Base-by-base conservation (phyloP, 2,329 filamentous ascomycete species). In the Lithohypha guttulata region DNA sequence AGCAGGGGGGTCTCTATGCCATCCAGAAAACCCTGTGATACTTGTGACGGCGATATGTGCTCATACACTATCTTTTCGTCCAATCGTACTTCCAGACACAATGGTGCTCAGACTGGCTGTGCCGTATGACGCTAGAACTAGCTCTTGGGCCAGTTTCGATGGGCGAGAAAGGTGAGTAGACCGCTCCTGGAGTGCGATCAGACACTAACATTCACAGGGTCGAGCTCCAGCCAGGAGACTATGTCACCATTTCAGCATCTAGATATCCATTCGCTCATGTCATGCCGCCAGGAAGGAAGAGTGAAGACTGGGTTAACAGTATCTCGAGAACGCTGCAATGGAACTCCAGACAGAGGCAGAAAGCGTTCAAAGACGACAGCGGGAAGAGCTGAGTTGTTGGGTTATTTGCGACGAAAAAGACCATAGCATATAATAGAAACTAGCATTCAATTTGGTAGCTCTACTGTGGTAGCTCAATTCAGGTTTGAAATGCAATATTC, bases 71-170 rank as follows among this genome's bases (percentile, higher is more conserved):
- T 93, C 84, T 2, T 96, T 96, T 70, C 74, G 91, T 8, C 89
- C 89, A n/a, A 91, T 96, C 53, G 91, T 96, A 53, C 70, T 96
- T 2, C 91, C 91, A 0, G 91, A 98, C 61, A 95, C 89, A 0
- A 93, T 96, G 46, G 89, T 96, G 1, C 68, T 98, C 43, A 77
- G 91, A 25, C 73, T 94, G 13, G 91, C 89, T 8, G 87, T 96
- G n/a, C 91, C 91, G 0, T 96, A 94, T 58, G 81, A 93, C 59
- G 84, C 87, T 6, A 71, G 91, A 34, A 86, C 85, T 3, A 81
- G 77, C 51, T 87, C 82, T 27, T 98, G 91, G 89, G 91, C 87
- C n/a, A 93, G 85, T 59, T 98, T 98, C 57, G 91, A 98, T 60
- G 91, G 91, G 2, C 75, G 86, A 45, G 85, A 95, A 66, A 77